A percentile compares a stretch with the other conserved stretches of the same genome.
phyloP scores from a whole-genome alignment of 116 monocot genomes.

The Dioscorea cayenensis region DNA sequence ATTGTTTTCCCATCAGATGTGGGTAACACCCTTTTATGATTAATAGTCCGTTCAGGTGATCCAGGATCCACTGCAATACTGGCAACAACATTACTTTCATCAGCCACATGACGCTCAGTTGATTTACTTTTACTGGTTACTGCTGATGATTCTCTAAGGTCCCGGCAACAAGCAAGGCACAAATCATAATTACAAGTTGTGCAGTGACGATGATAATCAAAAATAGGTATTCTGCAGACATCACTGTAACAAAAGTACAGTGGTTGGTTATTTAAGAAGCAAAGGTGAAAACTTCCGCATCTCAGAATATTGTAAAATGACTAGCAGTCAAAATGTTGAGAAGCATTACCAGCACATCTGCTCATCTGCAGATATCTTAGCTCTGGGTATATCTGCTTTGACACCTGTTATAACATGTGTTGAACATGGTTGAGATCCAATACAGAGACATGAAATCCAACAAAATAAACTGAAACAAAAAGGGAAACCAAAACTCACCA shows the following conservation, averaged over 20 bases:
- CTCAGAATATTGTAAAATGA: neutral
- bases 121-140: conserved; percentile 24
- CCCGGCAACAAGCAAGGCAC: conserved; percentile 76
- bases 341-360: conserved; percentile 90
- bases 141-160: conserved; percentile 44
- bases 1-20: conserved; percentile 21
- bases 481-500: conserved; percentile 26
- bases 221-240: conserved; percentile 78
- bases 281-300: neutral
- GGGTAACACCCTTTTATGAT: neutral
- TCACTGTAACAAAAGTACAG: conserved; percentile 46
- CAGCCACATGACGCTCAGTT: conserved; percentile 7
- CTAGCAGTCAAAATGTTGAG: neutral
- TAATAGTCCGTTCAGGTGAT: conserved; percentile 8
- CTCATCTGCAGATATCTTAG: conserved; percentile 72
- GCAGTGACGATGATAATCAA: conserved; percentile 95
- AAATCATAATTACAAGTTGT: conserved; percentile 69
- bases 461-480: neutral
- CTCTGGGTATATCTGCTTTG: conserved; percentile 70
- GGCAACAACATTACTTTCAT: conserved; percentile 11
- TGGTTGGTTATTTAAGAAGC: neutral
- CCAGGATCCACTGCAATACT: conserved; percentile 2
- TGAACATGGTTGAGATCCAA: neutral
- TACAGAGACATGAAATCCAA: neutral
- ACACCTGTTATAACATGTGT: conserved; percentile 32